phyloP scores from a whole-genome alignment of 2,329 filamentous ascomycete species.

The Dactylellina sp. region DNA sequence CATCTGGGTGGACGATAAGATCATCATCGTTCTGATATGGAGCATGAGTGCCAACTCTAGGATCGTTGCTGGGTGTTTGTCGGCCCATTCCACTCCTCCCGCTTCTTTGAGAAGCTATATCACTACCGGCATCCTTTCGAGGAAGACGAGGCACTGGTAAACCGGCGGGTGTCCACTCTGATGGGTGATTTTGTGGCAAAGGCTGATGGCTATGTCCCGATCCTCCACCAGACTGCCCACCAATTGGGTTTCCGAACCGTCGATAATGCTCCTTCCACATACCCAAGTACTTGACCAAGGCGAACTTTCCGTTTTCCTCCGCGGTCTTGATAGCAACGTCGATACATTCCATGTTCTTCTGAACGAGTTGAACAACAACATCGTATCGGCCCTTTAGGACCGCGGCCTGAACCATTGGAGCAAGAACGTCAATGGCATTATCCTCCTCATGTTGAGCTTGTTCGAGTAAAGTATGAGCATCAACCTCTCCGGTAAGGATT shows the following conservation, averaged over 20 bases:
- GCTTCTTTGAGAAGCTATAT: conserved; percentile 2
- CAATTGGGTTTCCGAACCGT: conserved; percentile 2
- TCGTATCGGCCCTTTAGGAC: conserved; percentile 40
- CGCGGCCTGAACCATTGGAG: conserved; percentile 27
- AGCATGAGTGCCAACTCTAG: background rate
- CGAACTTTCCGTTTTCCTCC: conserved; percentile 48
- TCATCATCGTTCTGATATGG: background rate
- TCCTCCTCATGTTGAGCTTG: conserved; percentile 36
- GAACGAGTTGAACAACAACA: conserved; percentile 41
- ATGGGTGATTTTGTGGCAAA: too few species aligned
- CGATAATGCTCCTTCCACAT: conserved; percentile 42
- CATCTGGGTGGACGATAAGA: conserved; percentile 22
- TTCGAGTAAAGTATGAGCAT: conserved; percentile 31
- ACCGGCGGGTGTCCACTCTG: background rate
- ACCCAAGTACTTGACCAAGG: conserved; percentile 34
- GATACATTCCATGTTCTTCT: conserved; percentile 47
- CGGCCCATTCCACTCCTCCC: background rate
- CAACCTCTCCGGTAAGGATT: conserved; percentile 38
- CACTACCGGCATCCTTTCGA: background rate
- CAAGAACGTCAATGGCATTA: conserved; percentile 28
- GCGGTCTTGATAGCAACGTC: conserved; percentile 43
- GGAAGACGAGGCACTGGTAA: background rate
- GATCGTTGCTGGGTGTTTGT: conserved; percentile 1
- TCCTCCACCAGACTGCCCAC: background rate
- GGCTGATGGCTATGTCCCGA: too few species aligned